Base-by-base conservation (phyloP, 2,329 filamentous ascomycete species). In the Monilinia aucupariae region DNA sequence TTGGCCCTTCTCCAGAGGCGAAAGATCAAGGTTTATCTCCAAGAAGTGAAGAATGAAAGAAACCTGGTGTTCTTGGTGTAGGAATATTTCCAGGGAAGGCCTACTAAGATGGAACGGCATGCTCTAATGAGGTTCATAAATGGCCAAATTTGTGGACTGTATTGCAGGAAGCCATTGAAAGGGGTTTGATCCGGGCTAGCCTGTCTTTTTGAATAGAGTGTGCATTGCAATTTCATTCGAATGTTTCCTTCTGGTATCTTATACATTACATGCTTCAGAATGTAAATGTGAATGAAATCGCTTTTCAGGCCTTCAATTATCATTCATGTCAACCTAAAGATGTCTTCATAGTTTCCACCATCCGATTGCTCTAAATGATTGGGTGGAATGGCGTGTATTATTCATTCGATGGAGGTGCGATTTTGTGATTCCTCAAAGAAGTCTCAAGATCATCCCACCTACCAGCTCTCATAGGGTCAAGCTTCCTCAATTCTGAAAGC, bases 391-490 rank as follows among this genome's bases (percentile, higher is more conserved):
- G 17, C 20, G 13, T 47, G 1, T 6, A 53, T 61, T 34, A 45
- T 39, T 54, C 13, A 2, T 43, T 32, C 12, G n/a, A 37, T 20
- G 7, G 13, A 20, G 53, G 20, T 12, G n/a, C 17, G 9, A 56
- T 43, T 9, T 32, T 22, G 15, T 39, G 25, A 25, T 34, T 54
- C 32, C 48, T 47, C 25, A 66, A 51, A 25, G 53, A 37, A 17
- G 66, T 66, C 37, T 71, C 71, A 1, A 73, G 58, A 61, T 72
- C 72, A 63, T 71, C 66, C 74, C 74, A 76, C 61, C 74, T 71
- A 27, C 74, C 74, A 37, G 41, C 64, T 53, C 73, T 66, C 50
- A 74, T 65, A 5, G 71, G 72, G 67, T 76, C 74, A 13, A 75
- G 50, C 41, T 69, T 71, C 32, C 68, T 65, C 10, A 76, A 59